phyloP scores from a whole-genome alignment of 2,329 filamentous ascomycete species.

The Fusarium cyanostomum region DNA sequence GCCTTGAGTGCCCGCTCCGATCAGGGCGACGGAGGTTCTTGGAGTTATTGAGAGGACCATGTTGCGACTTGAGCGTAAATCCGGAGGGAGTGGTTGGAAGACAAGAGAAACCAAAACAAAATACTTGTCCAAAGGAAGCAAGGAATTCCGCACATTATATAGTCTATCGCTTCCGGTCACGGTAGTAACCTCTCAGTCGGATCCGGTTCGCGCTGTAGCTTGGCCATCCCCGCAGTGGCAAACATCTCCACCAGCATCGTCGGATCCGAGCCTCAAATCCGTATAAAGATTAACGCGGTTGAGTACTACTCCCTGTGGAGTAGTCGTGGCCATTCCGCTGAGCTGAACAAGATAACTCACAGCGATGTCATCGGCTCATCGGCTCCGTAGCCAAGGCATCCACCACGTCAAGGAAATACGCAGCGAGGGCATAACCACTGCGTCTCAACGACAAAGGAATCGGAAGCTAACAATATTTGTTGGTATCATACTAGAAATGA shows the following conservation, averaged over 20 bases:
- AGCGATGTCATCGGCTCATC: too few species aligned
- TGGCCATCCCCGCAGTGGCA: constrained; percentile 10
- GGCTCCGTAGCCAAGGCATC: too few species aligned
- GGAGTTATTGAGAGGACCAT: constrained; percentile 28
- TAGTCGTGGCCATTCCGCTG: neutral
- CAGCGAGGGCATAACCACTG: too few species aligned
- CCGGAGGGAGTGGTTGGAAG: neutral
- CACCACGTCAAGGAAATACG: too few species aligned
- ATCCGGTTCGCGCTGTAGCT: constrained; percentile 10
- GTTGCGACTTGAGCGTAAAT: neutral
- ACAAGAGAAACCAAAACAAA: neutral
- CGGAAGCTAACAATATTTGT: too few species aligned
- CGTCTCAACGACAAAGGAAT: too few species aligned
- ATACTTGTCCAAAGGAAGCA: neutral
- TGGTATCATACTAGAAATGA: too few species aligned
- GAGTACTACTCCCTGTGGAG: neutral
- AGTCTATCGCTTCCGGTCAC: neutral
- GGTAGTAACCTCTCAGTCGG: constrained; percentile 12
- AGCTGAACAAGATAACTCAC: too few species aligned
- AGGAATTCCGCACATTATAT: neutral
- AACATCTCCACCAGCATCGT: constrained; percentile 4
- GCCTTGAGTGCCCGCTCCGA: constrained; percentile 46
- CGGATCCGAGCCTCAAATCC: constrained; percentile 25
- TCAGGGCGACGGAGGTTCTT: constrained; percentile 35
- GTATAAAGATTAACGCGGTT: neutral